Evolutionary conservation across 768 basidiomycete species (phyloP).

Genomic region (Tulasnella sp.): DNA sequence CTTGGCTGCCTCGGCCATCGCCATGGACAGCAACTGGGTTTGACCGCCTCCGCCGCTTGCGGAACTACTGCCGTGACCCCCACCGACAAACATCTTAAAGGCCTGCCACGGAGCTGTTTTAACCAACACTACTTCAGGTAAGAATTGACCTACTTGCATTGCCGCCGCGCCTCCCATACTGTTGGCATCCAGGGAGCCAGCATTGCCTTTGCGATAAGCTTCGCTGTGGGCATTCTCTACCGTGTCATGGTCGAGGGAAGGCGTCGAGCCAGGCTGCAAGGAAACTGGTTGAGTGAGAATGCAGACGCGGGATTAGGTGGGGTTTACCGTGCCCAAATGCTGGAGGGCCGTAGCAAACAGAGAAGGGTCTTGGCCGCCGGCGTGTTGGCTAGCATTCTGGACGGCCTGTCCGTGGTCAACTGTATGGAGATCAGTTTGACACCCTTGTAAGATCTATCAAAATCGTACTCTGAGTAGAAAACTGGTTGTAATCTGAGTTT

Average conservation of each 20-base stretch:
- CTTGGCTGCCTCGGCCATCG: slow-evolving; percentile 24
- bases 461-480: too few species aligned
- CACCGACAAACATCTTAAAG: slow-evolving; percentile 33
- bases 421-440: too few species aligned
- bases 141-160: slow-evolving; percentile 37
- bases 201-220: slow-evolving; percentile 31
- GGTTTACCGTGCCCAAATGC: not conserved
- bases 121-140: not conserved
- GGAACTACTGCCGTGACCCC: not conserved
- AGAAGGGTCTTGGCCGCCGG: not conserved
- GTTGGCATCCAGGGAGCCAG: slow-evolving; percentile 42
- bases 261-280: not conserved
- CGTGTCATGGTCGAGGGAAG: slow-evolving; percentile 18
- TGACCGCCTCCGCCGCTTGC: slow-evolving; percentile 33
- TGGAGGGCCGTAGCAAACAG: not conserved
- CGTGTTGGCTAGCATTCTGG: slow-evolving; percentile 6
- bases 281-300: not conserved
- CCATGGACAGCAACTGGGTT: slow-evolving; percentile 25
- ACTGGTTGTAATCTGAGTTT: too few species aligned
- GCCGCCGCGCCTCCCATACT: slow-evolving; percentile 70
- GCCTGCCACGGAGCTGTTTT: slow-evolving; percentile 31
- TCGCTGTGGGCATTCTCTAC: slow-evolving; percentile 9
- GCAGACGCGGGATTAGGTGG: not conserved
- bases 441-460: too few species aligned
- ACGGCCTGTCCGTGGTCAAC: slow-evolving; percentile 14